Base-by-base conservation (phyloP, 495 filamentous ascomycete genomes). In the Annulohypoxylon nitens region DNA sequence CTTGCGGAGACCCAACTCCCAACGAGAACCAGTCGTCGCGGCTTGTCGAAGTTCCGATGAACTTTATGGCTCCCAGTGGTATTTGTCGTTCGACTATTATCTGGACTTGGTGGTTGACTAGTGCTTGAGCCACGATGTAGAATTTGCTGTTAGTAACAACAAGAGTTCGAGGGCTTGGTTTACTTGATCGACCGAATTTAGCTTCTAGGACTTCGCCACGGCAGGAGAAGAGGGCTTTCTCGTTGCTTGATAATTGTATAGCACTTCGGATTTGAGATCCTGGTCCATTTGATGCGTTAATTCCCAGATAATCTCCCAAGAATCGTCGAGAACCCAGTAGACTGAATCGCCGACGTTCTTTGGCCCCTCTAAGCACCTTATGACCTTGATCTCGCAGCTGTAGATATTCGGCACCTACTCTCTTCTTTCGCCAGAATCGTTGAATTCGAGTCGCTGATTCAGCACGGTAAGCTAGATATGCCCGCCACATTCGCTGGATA, bases 21-120 rank as follows among this genome's bases (percentile, higher is more conserved):
- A 99, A 80, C 0, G 95, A 93, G 78, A 98, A 97, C 97, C 97
- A 99, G 81, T 98, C 97, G 73, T 99, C 97, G 70, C 91, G 93
- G 60, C 92, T 81, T 36, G 86, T 93, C 2, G 94, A 96, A 9
- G 89, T 83, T 74, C 93, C 88, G 70, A 98, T 86, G 73, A 90
- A 93, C 78, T 95, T 97, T 81, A 99, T 93, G 20, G 93, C 89
- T 18, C 94, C 93, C 25, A 98, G 73, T 0, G 94, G 89, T 51
- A 98, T 88, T 7, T 90, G 91, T 43, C 92, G 88, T 79, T 99
- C 97, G 0, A 93, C 85, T 0, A 89, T 84, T 70, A 97, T 97
- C 67, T 90, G 85, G 8, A 93, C 81, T 77, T 97, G 92, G 69
- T 92, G 89, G 76, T 97, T 94, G 61, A 93, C 90, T 50, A 98